Base-by-base conservation (phyloP, 768 basidiomycete genomes). In the Tulasnella sp. region DNA sequence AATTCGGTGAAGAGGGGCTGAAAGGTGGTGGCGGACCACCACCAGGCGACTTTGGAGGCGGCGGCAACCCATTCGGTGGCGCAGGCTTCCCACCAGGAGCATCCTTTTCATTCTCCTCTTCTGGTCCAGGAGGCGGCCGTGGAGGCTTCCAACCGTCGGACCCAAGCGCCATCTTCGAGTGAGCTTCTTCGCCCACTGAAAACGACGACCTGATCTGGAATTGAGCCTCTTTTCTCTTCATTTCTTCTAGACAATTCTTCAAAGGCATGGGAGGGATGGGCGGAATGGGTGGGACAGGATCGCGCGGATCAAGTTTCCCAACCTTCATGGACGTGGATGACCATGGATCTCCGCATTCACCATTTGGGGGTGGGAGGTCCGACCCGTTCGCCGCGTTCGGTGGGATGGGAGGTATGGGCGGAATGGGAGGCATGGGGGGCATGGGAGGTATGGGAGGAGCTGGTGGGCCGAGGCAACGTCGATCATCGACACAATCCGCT, bases 1-100 rank as follows among this genome's bases (percentile, higher is more conserved):
- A 96, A 65, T 84, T 92, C 57, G 94, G 94, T 34, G 92, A 96
- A 69, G 93, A 96, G 59, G 93, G 94, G 1, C 78, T 97, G 64
- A 97, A 97, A 69, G 80, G 80, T 5, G 73, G 72, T 29, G 80
- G 80, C 34, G 73, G 77, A 2, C 65, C 73, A 29, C 79, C 82
- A 60, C 62, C 62, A 3, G 63, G 60, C 19, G 70, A 63, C 10
- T 63, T 66, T 22, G 63, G 69, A n/a, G 72, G 76, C 41, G 52
- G 52, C 30, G 64, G 65, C 12, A 67, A 69, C 42, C 70, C 72
- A 49, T 80, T 78, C 70, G 75, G 78, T 12, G 62, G 61, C 2
- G 65, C 63, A 2, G 76, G 22, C 4, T 59, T 59, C 57, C 57
- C 57, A 49, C 41, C 79, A 1, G 76, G 73, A 3, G 65, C 70